Evolutionary conservation across 1,284 basidiomycete species (phyloP), one percentile per base, ranked within the genome.

Genomic region (Phellinidium pouzarii): DNA sequence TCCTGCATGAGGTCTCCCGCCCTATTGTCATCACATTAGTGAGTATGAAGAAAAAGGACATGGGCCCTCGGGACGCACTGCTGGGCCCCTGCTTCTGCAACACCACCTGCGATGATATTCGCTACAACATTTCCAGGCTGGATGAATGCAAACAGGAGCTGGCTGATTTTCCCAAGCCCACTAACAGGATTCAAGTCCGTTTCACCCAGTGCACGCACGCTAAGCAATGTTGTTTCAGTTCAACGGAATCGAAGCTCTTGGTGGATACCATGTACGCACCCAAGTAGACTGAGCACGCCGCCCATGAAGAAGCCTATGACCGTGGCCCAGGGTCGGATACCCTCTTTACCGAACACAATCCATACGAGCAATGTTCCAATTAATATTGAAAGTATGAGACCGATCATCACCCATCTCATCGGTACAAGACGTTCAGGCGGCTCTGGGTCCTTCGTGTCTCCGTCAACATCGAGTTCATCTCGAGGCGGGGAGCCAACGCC

Each of bases 1-100:
- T 98, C 95, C 72, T 98, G 94, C 94, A 98, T 97, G 17, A 98
- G 80, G 66, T 98, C 94, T 14, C 94, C 95, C 6, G 94, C 93
- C 66, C 90, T 92, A 60, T 14, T n/a, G n/a, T 38, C 44, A 41
- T 11, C 40, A 40, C 37, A 40, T 3, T 20, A 11, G 34, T 14
- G 17, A 48, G 29, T 29, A 37, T 29, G 44, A 58, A 42, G 52
- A 27, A 20, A 20, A 17, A 3, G 19, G 43, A n/a, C 43, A 25
- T 3, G 19, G 41, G 7, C 44, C n/a, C 29, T n/a, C 44, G 29
- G 38, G 36, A 71, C 84, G 61, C 63, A 91, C 83, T 96, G 93
- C 70, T 91, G 90, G 22, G 94, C 94, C 14, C 94, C 94, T 25
- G 94, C 94, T 71, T 98, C 94, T 4, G 93, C 88, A 12, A 98